Base-by-base conservation (phyloP, 192 early-diverging fungal species). In the Umbelopsis isabellina region DNA sequence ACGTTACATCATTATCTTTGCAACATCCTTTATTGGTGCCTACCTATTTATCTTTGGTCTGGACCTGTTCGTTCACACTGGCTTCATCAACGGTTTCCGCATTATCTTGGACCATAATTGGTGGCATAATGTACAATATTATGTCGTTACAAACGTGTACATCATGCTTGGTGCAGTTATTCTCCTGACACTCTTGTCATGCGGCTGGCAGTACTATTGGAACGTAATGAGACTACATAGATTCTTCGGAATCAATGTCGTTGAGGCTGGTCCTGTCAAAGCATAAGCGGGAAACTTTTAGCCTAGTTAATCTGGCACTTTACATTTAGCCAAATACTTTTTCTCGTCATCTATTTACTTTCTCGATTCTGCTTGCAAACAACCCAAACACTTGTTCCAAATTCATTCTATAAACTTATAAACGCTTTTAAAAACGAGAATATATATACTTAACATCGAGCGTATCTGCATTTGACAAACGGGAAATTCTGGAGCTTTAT, bases 1-100 rank as follows among this genome's bases (percentile, higher is more conserved):
- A 44, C 55, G 51, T 22, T 81, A 71, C 52, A 58, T 61, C 30
- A 74, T 89, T 6, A 82, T 89, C 44, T 52, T 88, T 23, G 72
- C 74, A 8, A 85, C 85, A 8, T 64, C 80, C 4, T 67, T 87
- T 51, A 64, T 84, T 41, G 86, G 87, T 15, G 74, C 84, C 13
- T 86, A 79, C 47, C 68, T 82, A 8, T 74, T 87, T 27, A 80
- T 90, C 33, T 41, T 81, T 20, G 87, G 85, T 10, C 66, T 89
- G 1, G 87, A 89, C 66, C 46, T 85, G 1, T 90, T 85, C 65
- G 74, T 80, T 0, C 82, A 84, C 46, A 87, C 85, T 25, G 86
- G 85, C 2, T 86, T 88, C 68, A 53, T 76, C 44, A 72, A 80
- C n/a, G 37, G 69, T n/a, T 68, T 72, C 23, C 68, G 67, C 1